These are phyloP conservation scores for Verticillium dahliae DNA, from an alignment of 2,329 filamentous ascomycete genomes.

Conservation along the genomic window DNA sequence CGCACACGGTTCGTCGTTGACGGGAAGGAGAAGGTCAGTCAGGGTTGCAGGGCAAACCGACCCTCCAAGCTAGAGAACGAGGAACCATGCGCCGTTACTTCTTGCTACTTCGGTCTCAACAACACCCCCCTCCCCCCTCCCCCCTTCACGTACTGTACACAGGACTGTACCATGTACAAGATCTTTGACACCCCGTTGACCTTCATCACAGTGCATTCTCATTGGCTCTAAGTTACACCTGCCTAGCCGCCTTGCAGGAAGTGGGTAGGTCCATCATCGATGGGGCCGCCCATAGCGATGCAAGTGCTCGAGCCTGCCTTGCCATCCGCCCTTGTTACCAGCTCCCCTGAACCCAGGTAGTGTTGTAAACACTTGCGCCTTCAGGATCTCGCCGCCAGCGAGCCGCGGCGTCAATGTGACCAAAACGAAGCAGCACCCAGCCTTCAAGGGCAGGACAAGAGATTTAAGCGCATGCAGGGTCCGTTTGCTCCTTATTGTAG, in stretches of 20 bases:
- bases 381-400: background rate
- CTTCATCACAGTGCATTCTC: background rate
- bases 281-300: slow-evolving; percentile 4
- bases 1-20: background rate
- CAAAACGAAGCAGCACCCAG: background rate
- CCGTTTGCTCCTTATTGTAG: background rate
- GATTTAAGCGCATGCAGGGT: background rate
- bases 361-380: background rate
- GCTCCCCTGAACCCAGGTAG: background rate
- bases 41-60: background rate
- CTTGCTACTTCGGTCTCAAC: background rate
- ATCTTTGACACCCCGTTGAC: background rate
- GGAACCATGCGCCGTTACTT: background rate
- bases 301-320: slow-evolving; percentile 12
- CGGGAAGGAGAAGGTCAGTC: background rate
- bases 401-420: background rate
- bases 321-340: background rate
- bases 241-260: slow-evolving; percentile 15
- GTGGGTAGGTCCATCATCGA: background rate
- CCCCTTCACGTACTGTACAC: no score
- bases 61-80: background rate
- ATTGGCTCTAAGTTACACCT: slow-evolving; percentile 8
- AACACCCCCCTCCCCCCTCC: background rate
- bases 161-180: background rate
- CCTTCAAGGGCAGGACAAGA: background rate